Conservation (phyloP, 306 rosid genomes). For the Cucumis melo region DNA sequence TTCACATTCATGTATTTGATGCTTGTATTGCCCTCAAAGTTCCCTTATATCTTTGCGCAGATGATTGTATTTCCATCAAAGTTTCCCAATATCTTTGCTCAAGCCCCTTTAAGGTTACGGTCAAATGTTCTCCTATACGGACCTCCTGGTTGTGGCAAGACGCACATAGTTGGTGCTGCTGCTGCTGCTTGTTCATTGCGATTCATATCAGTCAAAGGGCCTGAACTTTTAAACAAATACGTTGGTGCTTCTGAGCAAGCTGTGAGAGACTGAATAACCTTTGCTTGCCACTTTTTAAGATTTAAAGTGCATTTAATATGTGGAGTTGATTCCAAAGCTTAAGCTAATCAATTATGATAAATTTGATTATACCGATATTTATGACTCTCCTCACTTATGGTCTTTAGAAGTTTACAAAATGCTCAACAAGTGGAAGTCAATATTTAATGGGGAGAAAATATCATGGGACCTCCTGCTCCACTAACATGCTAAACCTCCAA, state of each 20-base stretch:
- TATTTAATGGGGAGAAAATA: too few species aligned
- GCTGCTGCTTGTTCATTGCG: conserved; percentile 89
- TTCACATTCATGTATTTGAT: conserved; percentile 30
- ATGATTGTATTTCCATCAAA: conserved; percentile 91
- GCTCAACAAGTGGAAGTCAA: too few species aligned
- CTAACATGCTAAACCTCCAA: too few species aligned
- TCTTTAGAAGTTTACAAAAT: too few species aligned
- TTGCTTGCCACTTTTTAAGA: neutral
- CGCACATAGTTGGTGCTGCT: conserved; percentile 91
- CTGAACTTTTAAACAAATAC: conserved; percentile 85
- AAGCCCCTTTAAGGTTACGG: conserved; percentile 89
- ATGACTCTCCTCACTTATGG: too few species aligned
- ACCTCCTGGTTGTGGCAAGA: conserved; percentile 98
- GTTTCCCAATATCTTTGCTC: conserved; percentile 70
- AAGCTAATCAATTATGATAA: too few species aligned
- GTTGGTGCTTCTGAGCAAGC: conserved; percentile 99
- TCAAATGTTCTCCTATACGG: conserved; percentile 88
- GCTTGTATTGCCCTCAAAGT: conserved; percentile 86
- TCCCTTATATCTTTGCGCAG: conserved; percentile 69
- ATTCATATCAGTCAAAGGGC: conserved; percentile 89
- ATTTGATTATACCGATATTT: too few species aligned
- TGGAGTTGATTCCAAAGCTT: too few species aligned
- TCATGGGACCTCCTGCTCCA: too few species aligned
- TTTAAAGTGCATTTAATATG: neutral
- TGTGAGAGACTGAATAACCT: conserved; percentile 35